Evolutionary conservation across 2,329 filamentous ascomycete species (phyloP).

Genomic region (Botrytis deweyae): DNA sequence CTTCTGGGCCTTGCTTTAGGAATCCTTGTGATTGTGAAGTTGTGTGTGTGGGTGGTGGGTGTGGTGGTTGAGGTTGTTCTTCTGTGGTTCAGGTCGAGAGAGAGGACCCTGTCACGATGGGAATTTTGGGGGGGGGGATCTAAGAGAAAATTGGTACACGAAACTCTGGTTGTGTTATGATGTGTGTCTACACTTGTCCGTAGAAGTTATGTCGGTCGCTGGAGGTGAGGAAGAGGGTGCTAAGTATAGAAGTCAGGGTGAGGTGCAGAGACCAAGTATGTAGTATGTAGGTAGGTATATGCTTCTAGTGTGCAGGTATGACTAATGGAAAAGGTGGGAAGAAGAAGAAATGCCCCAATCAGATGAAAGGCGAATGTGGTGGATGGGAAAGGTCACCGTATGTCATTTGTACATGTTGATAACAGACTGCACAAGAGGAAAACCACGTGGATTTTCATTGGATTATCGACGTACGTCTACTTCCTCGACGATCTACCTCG

Average conservation of each 20-base stretch:
- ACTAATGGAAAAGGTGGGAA: not conserved
- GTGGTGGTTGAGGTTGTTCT: constrained; percentile 21
- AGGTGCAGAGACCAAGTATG: not conserved
- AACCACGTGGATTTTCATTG: not conserved
- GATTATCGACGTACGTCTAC: not conserved
- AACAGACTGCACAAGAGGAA: not conserved
- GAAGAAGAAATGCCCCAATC: not conserved
- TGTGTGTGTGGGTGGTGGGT: not conserved
- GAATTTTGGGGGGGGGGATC: not conserved
- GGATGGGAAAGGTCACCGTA: not conserved
- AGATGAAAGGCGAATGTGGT: not conserved
- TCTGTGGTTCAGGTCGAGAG: constrained; percentile 8
- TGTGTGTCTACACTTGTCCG: not conserved
- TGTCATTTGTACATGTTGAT: not conserved
- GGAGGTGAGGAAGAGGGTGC: not conserved
- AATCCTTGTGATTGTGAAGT: constrained; percentile 28
- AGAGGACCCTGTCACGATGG: constrained; percentile 31
- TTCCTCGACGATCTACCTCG: too few species aligned
- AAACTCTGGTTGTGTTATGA: not conserved
- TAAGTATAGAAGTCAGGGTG: not conserved
- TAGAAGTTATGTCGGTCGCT: not conserved
- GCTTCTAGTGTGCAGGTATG: not conserved
- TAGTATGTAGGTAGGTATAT: not conserved
- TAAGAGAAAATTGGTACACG: constrained; percentile 19
- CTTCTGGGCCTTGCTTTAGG: constrained; percentile 16